A percentile compares a stretch with the other conserved stretches of the same genome.
Evolutionary conservation across 192 early-diverging fungal genomes (phyloP).

Genomic region (Borealophlyctis nickersoniae): DNA sequence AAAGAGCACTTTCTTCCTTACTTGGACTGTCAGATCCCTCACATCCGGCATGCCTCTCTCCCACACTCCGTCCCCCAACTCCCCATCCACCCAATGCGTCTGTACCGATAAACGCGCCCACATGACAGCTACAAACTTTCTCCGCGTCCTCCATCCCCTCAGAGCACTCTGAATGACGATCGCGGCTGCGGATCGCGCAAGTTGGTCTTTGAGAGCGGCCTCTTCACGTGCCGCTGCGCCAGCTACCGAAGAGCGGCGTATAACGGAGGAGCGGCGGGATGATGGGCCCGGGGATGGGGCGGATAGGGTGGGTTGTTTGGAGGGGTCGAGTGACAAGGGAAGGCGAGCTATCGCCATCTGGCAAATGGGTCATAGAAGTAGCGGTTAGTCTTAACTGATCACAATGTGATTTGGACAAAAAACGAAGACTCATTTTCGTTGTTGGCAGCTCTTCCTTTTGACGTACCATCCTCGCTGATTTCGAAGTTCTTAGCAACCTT

Average conservation of each 20-base stretch:
- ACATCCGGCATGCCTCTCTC: constrained; percentile 17
- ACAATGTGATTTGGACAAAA: too few relatives aligned
- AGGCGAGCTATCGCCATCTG: not conserved
- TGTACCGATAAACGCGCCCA: constrained; percentile 26
- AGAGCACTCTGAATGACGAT: constrained; percentile 43
- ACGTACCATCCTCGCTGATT: constrained; percentile 33
- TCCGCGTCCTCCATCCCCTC: constrained; percentile 37
- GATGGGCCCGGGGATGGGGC: not conserved
- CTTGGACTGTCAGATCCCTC: constrained; percentile 38
- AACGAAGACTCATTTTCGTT: not conserved
- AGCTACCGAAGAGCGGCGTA: not conserved
- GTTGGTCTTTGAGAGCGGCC: constrained; percentile 35
- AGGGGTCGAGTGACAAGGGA: not conserved
- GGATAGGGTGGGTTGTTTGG: not conserved
- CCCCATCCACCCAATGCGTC: constrained; percentile 23
- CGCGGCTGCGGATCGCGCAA: constrained; percentile 43
- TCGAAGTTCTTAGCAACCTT: constrained; percentile 29
- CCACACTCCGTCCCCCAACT: not conserved
- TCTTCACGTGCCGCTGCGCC: constrained; percentile 20
- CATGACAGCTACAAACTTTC: constrained; percentile 42
- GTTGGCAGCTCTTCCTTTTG: not conserved
- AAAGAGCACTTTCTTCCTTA: constrained; percentile 7
- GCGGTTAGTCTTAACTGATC: too few relatives aligned
- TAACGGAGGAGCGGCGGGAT: not conserved
- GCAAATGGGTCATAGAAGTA: too few relatives aligned